Percentiles rank a stretch among this genome's conserved stretches.
phyloP scores from a whole-genome alignment of 75 land plant species.

The Cunninghamia lanceolata region DNA sequence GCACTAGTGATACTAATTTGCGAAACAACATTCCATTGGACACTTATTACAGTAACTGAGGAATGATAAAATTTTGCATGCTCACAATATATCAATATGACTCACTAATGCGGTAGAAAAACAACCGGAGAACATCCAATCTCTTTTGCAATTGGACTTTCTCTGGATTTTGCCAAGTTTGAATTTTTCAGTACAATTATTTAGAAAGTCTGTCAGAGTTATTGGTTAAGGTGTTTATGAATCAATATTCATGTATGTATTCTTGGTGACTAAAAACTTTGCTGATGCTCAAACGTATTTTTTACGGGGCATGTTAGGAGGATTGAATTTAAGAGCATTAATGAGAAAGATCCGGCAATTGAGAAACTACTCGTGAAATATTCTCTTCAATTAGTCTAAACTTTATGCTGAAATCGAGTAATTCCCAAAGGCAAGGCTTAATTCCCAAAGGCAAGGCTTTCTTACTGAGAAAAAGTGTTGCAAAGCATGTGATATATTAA shows the following conservation, averaged over 20 bases:
- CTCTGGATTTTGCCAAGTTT: conserved; percentile 63
- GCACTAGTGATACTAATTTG: not conserved
- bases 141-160: conserved; percentile 45
- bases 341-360: conserved; percentile 33
- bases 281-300: not conserved
- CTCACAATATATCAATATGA: not conserved
- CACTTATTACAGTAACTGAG: not conserved
- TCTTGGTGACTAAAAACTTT: not conserved
- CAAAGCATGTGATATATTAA: not conserved
- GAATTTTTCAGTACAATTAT: conserved; percentile 11
- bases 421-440: not conserved
- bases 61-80: not conserved
- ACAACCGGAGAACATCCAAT: conserved; percentile 39
- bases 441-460: not conserved
- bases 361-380: conserved; percentile 5
- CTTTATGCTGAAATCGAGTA: not conserved
- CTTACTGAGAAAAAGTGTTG: not conserved
- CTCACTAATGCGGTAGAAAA: conserved; percentile 33
- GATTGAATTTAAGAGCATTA: conserved; percentile 23
- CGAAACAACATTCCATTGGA: not conserved
- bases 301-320: conserved; percentile 57
- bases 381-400: conserved; percentile 1
- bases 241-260: not conserved
- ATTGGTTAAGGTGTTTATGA: not conserved
- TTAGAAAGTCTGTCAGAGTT: not conserved